Evolutionary conservation across 169 alveolate species (phyloP).

Genomic region (Cryptosporidium parvum): DNA sequence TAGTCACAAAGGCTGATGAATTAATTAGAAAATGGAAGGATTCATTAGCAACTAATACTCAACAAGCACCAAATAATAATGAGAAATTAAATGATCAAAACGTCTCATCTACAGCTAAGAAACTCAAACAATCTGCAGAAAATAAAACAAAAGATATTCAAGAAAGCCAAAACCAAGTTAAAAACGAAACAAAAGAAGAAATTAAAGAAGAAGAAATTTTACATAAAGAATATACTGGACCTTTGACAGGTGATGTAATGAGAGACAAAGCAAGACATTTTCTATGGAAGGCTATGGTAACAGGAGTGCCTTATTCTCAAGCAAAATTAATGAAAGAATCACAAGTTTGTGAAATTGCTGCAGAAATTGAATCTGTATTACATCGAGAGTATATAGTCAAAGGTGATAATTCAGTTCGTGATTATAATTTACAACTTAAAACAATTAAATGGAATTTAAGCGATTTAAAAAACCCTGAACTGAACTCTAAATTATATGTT

Average conservation of each 20-base stretch:
- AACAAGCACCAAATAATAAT: conserved; percentile 44
- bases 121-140: conserved; percentile 32
- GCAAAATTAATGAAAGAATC: conserved; percentile 80
- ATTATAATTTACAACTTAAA: conserved; percentile 86
- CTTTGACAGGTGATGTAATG: conserved; percentile 75
- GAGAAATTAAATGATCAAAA: conserved; percentile 79
- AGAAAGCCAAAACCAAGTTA: neutral
- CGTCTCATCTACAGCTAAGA: conserved; percentile 63
- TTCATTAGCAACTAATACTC: neutral
- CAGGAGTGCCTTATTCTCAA: conserved; percentile 77
- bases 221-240: conserved; percentile 71
- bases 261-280: conserved; percentile 80
- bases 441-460: conserved; percentile 90
- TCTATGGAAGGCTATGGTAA: conserved; percentile 77
- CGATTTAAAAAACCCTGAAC: conserved; percentile 90
- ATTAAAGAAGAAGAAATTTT: conserved; percentile 55
- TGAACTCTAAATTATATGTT: conserved; percentile 86
- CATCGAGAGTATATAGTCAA: conserved; percentile 77
- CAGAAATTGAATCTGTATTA: conserved; percentile 83
- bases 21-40: conserved; percentile 66
- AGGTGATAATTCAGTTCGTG: conserved; percentile 81
- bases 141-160: conserved; percentile 66
- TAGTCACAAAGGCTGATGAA: conserved; percentile 57
- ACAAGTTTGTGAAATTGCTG: conserved; percentile 81
- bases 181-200: conserved; percentile 8